Conservation (phyloP, 176 grass and related monocot genomes). For the Triticum dicoccoides region DNA sequence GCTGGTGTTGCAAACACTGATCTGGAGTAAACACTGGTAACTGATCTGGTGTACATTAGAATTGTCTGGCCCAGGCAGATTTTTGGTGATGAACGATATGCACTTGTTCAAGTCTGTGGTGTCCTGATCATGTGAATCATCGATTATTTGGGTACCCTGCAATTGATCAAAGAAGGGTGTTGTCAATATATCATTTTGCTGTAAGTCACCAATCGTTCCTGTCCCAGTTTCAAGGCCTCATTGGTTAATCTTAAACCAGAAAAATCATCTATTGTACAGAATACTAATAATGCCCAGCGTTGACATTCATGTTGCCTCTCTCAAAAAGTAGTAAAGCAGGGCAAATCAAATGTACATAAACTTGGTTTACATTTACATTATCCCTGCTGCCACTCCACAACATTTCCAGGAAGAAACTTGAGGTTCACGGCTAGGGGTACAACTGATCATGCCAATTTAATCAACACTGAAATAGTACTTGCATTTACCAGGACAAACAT, state of each 20-base stretch:
- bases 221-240: neutral
- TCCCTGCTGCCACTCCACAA: neutral
- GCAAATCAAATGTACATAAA: neutral
- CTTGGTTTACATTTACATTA: neutral
- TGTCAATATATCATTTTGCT: neutral
- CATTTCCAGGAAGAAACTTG: neutral
- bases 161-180: conserved; percentile 26
- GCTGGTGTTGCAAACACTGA: neutral
- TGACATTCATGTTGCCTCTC: neutral
- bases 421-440: neutral
- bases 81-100: conserved; percentile 49
- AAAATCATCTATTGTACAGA: neutral
- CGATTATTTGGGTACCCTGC: conserved; percentile 73
- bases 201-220: no score
- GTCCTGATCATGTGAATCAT: conserved; percentile 93
- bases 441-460: neutral
- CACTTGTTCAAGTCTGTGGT: conserved; percentile 97
- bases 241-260: neutral
- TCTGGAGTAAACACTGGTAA: neutral
- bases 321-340: neutral
- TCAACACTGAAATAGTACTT: neutral
- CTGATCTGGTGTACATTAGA: conserved; percentile 47
- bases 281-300: neutral
- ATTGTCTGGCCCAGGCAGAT: conserved; percentile 35
- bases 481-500: neutral